phyloP scores from a whole-genome alignment of 306 rosid species.

The Cicer yamashitae region DNA sequence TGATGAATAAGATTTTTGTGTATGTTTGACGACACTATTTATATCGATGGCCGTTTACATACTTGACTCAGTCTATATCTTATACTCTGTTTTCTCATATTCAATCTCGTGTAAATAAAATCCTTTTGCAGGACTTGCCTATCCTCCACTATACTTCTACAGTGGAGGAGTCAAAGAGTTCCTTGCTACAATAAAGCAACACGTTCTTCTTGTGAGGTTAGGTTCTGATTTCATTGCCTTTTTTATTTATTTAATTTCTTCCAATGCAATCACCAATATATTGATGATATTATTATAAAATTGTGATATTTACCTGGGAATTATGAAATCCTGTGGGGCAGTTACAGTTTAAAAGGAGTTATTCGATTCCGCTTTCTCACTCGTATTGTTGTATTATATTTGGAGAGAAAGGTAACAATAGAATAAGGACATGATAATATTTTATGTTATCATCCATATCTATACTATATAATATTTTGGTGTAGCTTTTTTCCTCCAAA shows the following conservation, averaged over 20 bases:
- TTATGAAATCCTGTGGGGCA: neutral
- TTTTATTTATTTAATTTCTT: slow-evolving; percentile 3
- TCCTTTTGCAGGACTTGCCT: slow-evolving; percentile 84
- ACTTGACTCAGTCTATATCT: slow-evolving; percentile 32
- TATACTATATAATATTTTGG: too few relatives aligned
- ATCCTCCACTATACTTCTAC: slow-evolving; percentile 91
- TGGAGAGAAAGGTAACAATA: slow-evolving; percentile 6
- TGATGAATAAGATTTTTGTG: slow-evolving; percentile 30
- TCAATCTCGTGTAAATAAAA: slow-evolving; percentile 36
- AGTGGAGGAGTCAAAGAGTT: slow-evolving; percentile 99
- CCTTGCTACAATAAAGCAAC: slow-evolving; percentile 92
- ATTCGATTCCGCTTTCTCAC: slow-evolving; percentile 2
- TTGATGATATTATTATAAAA: slow-evolving; percentile 31
- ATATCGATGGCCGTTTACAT: slow-evolving; percentile 9
- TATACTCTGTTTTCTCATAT: slow-evolving; percentile 35
- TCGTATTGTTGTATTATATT: neutral
- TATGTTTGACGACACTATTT: slow-evolving; percentile 12
- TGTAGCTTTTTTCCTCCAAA: too few relatives aligned
- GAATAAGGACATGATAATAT: slow-evolving; percentile 8
- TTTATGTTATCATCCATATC: neutral
- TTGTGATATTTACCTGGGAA: slow-evolving; percentile 10
- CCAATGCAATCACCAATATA: slow-evolving; percentile 1
- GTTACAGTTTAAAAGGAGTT: slow-evolving; percentile 21
- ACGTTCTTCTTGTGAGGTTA: slow-evolving; percentile 89
- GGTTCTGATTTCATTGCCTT: slow-evolving; percentile 40